These are phyloP conservation scores for Raphanus sativus DNA, from an alignment of 345 rosid genomes.

Conservation along the genomic window DNA sequence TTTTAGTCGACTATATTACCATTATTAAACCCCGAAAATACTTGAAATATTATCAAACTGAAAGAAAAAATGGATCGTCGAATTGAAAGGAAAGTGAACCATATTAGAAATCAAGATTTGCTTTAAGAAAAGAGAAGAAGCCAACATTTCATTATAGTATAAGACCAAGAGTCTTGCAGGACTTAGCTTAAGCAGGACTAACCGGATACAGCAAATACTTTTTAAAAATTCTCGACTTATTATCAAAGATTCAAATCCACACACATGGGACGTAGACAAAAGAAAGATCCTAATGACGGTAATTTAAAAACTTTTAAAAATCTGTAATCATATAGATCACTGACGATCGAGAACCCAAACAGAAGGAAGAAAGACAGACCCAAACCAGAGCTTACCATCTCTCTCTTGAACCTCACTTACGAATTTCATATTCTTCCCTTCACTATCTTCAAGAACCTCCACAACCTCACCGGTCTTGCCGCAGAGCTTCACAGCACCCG, in stretches of 20 bases:
- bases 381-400: slow-evolving; percentile 47
- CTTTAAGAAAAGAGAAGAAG: neutral
- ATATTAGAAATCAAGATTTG: neutral
- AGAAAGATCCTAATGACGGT: neutral
- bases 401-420: slow-evolving; percentile 71
- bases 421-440: slow-evolving; percentile 50
- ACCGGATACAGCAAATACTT: slow-evolving; percentile 4
- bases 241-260: neutral
- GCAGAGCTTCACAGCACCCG: slow-evolving; percentile 49
- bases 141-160: neutral
- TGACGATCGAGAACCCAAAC: slow-evolving; percentile 46
- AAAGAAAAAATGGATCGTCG: neutral
- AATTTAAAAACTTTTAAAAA: neutral
- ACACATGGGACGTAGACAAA: slow-evolving; percentile 10
- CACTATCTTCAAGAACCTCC: slow-evolving; percentile 53
- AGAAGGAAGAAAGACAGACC: slow-evolving; percentile 49
- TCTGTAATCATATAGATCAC: neutral
- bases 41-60: neutral
- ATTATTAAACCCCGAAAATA: neutral
- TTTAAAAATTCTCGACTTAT: neutral
- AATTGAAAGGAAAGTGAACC: neutral
- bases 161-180: neutral
- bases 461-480: slow-evolving; percentile 52
- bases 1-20: neutral
- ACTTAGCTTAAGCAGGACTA: neutral